Evolutionary conservation across 2,329 filamentous ascomycete genomes (phyloP).

Genomic region (Ilyonectria robusta): DNA sequence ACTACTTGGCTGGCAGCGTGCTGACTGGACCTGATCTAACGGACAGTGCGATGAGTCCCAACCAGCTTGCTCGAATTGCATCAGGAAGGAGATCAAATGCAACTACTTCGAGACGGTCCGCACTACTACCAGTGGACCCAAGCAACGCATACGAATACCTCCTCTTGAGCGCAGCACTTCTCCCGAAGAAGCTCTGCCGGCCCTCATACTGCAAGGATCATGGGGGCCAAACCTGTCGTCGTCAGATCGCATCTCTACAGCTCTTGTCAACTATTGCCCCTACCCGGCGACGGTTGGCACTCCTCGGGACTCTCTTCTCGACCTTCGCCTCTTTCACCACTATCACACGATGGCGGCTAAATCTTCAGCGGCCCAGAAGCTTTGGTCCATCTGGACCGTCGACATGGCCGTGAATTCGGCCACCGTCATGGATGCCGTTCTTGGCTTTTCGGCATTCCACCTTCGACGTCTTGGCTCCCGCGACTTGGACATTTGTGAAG

Average conservation of each 20-base stretch:
- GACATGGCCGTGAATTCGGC: constrained; percentile 7
- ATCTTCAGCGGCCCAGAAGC: neutral
- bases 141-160: constrained; percentile 10
- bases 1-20: neutral
- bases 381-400: constrained; percentile 22
- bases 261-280: no score
- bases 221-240: neutral
- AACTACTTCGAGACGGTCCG: constrained; percentile 22
- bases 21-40: neutral
- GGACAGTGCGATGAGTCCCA: constrained; percentile 22
- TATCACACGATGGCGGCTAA: constrained; percentile 18
- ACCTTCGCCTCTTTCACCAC: constrained; percentile 26
- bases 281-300: neutral
- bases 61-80: constrained; percentile 20
- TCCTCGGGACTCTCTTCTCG: constrained; percentile 7
- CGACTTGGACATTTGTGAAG: neutral
- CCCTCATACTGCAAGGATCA: no score
- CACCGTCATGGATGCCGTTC: constrained; percentile 21
- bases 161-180: neutral
- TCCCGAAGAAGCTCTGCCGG: neutral
- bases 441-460: constrained; percentile 30
- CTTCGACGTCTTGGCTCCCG: constrained; percentile 12
- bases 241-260: neutral
- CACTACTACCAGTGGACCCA: neutral
- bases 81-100: constrained; percentile 13